Conservation (phyloP, 2,329 filamentous ascomycete genomes). For the Chrysoporthe austroafricana region DNA sequence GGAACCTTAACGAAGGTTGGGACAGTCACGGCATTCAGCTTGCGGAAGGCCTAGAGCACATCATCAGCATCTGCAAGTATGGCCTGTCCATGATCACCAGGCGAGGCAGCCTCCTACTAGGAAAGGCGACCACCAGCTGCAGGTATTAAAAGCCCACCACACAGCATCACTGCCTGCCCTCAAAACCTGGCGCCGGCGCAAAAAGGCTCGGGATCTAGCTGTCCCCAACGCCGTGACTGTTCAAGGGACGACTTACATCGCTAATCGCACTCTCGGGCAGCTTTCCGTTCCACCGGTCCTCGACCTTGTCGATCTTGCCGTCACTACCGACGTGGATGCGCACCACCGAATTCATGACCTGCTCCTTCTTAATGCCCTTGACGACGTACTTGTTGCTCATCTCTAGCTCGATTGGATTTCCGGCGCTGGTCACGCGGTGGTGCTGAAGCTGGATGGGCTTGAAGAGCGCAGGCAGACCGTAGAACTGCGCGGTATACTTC, state of each 20-base stretch:
- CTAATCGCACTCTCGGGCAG: constrained; percentile 40
- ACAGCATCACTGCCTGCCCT: constrained; percentile 28
- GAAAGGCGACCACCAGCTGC: constrained; percentile 14
- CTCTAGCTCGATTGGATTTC: constrained; percentile 64
- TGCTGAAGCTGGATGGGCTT: constrained; percentile 58
- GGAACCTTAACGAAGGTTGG: constrained; percentile 41
- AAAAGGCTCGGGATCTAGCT: constrained; percentile 11
- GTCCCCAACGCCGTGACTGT: not conserved
- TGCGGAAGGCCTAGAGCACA: constrained; percentile 38
- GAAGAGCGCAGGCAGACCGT: constrained; percentile 63
- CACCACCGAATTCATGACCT: constrained; percentile 39
- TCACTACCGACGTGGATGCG: constrained; percentile 38
- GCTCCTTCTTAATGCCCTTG: constrained; percentile 39
- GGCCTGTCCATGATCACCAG: too few relatives aligned
- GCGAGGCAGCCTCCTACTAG: not conserved
- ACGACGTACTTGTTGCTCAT: constrained; percentile 43
- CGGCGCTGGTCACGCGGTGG: constrained; percentile 55
- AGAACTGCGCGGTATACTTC: constrained; percentile 55
- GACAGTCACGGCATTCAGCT: constrained; percentile 42
- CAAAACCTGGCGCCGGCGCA: constrained; percentile 15
- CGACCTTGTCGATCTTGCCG: constrained; percentile 41
- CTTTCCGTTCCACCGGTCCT: constrained; percentile 43
- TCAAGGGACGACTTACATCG: constrained; percentile 36
- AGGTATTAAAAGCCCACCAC: constrained; percentile 32
- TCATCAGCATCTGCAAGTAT: constrained; percentile 23